Percentiles rank a stretch among this genome's conserved stretches.
Evolutionary conservation across 768 basidiomycete species (phyloP).

Genomic region (Tylopilus rubrobrunneus): DNA sequence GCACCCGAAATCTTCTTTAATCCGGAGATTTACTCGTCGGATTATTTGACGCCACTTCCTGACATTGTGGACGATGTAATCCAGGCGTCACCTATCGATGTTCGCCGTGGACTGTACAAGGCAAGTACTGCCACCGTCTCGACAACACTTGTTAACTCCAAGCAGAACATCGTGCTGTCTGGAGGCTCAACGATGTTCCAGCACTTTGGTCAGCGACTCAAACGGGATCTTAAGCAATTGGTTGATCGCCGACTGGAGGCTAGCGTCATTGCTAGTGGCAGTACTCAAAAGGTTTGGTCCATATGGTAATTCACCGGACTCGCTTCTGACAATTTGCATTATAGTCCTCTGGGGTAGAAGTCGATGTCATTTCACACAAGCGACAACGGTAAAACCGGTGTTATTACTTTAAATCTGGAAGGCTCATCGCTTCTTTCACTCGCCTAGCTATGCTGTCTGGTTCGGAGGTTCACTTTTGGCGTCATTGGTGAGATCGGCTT

Average conservation of each 20-base stretch:
- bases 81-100: constrained; percentile 94
- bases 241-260: constrained; percentile 88
- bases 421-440: constrained; percentile 8
- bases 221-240: constrained; percentile 90
- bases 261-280: constrained; percentile 70
- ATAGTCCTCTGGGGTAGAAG: constrained; percentile 94
- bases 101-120: constrained; percentile 95
- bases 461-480: constrained; percentile 95
- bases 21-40: constrained; percentile 96
- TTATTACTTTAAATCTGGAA: background rate
- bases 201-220: constrained; percentile 94
- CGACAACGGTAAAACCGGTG: constrained; percentile 67
- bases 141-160: background rate
- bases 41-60: constrained; percentile 94
- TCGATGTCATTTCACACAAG: constrained; percentile 98
- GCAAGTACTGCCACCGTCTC: constrained; percentile 32
- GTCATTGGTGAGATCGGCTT: constrained; percentile 61
- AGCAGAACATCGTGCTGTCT: constrained; percentile 93
- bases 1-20: constrained; percentile 99
- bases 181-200: constrained; percentile 99
- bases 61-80: constrained; percentile 96
- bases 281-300: constrained; percentile 60
- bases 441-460: constrained; percentile 86
- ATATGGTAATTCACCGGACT: background rate
- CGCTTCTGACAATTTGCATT: constrained; percentile 2